Evolutionary conservation across 176 grass and related monocot genomes (phyloP).

Genomic region (Aegilops tauschii): DNA sequence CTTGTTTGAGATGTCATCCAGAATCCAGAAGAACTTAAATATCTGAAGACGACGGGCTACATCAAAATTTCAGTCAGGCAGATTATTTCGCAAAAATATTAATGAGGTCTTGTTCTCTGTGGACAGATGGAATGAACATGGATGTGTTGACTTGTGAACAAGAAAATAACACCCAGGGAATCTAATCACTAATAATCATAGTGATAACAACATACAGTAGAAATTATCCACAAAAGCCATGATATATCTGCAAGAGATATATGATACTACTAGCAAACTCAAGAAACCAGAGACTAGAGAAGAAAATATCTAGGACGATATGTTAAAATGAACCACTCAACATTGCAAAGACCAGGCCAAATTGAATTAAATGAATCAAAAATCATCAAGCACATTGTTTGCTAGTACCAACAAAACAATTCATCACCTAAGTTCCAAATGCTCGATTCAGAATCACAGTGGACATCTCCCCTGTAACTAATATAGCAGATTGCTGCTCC

Average conservation of each 20-base stretch:
- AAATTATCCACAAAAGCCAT: not conserved
- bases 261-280: not conserved
- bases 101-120: not conserved
- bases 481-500: conserved; percentile 23
- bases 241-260: not conserved
- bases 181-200: not conserved
- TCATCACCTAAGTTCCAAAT: not conserved
- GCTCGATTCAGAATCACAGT: conserved; percentile 29
- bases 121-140: not conserved
- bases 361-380: conserved; percentile 33
- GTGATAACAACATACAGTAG: not conserved
- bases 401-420: conserved; percentile 26
- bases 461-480: conserved; percentile 19
- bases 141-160: not conserved
- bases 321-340: not conserved
- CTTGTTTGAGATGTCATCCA: not conserved
- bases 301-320: not conserved
- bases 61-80: not conserved
- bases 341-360: not conserved
- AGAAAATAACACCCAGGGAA: not conserved
- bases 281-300: not conserved
- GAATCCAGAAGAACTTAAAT: not conserved
- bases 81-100: not conserved
- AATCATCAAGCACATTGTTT: not conserved
- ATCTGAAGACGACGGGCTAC: not conserved